Percentiles rank a stretch among this genome's conserved stretches.
These are phyloP conservation scores for Claviceps capensis DNA, from an alignment of 2,329 filamentous ascomycete genomes.

Conservation along the genomic window DNA sequence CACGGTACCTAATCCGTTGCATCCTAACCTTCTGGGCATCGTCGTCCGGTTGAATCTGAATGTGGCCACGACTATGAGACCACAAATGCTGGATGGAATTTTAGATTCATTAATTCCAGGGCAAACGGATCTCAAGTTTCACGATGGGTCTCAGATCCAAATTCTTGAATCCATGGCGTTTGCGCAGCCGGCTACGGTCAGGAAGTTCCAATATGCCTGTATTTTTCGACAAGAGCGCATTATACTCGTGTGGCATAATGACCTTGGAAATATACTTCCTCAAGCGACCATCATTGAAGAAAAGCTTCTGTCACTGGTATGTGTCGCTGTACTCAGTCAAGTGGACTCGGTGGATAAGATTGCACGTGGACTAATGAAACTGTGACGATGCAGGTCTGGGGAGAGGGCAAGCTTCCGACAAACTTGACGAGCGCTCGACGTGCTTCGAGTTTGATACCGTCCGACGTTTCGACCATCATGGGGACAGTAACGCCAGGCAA, in stretches of 20 bases:
- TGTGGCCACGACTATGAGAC: slow-evolving; percentile 35
- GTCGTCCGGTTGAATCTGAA: slow-evolving; percentile 30
- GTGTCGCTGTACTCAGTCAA: neutral
- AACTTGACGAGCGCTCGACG: slow-evolving; percentile 9
- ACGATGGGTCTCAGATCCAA: slow-evolving; percentile 29
- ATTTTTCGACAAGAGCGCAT: slow-evolving; percentile 27
- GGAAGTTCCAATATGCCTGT: slow-evolving; percentile 28
- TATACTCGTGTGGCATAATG: slow-evolving; percentile 30
- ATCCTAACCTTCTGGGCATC: slow-evolving; percentile 25
- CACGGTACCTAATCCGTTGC: slow-evolving; percentile 24
- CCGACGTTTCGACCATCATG: slow-evolving; percentile 8
- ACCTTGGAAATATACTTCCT: slow-evolving; percentile 24
- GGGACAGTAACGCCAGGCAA: slow-evolving; percentile 8
- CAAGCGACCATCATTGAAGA: slow-evolving; percentile 22
- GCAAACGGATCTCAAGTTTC: slow-evolving; percentile 28
- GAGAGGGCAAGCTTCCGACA: slow-evolving; percentile 6
- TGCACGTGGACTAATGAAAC: neutral
- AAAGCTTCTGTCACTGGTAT: slow-evolving; percentile 16
- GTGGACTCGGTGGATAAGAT: neutral
- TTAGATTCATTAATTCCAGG: slow-evolving; percentile 24
- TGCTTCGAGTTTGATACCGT: slow-evolving; percentile 7
- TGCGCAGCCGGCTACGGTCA: slow-evolving; percentile 24
- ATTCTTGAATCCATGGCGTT: slow-evolving; percentile 28
- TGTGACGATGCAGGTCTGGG: slow-evolving; percentile 13
- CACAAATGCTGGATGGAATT: slow-evolving; percentile 31